These are phyloP conservation scores for Paecilomyces variotii DNA, from an alignment of 2,329 filamentous ascomycete genomes.

Conservation along the genomic window DNA sequence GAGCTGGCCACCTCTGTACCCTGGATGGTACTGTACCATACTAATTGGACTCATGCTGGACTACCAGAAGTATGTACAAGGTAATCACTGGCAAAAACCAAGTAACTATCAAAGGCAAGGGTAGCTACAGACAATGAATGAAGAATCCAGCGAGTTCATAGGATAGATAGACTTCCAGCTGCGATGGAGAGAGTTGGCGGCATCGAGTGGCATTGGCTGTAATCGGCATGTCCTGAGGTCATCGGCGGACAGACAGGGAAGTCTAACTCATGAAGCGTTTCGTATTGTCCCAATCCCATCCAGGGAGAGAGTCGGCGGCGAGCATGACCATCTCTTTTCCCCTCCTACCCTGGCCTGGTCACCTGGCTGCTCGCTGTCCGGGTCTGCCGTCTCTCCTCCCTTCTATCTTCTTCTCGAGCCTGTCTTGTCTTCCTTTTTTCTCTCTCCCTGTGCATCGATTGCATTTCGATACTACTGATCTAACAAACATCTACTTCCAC, in stretches of 20 bases:
- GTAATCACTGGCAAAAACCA: neutral
- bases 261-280: neutral
- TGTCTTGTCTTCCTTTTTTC: conserved; percentile 2
- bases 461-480: neutral
- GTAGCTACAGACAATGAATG: no score
- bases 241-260: neutral
- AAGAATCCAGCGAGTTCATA: neutral
- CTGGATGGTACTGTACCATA: neutral
- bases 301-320: neutral
- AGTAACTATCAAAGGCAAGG: neutral
- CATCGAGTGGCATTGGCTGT: neutral
- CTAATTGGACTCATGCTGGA: no score
- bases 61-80: no score
- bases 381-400: conserved; percentile 2
- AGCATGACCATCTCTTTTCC: neutral
- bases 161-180: neutral
- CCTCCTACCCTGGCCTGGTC: neutral
- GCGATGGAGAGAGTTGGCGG: neutral
- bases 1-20: neutral
- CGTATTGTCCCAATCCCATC: neutral
- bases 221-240: conserved; percentile 2
- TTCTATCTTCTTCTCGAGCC: conserved; percentile 1
- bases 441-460: conserved; percentile 2
- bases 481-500: neutral
- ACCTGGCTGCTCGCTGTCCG: neutral